Evolutionary conservation across 2,329 filamentous ascomycete genomes (phyloP), one percentile per base, ranked within the genome.

Genomic region (Penicillium sp.): DNA sequence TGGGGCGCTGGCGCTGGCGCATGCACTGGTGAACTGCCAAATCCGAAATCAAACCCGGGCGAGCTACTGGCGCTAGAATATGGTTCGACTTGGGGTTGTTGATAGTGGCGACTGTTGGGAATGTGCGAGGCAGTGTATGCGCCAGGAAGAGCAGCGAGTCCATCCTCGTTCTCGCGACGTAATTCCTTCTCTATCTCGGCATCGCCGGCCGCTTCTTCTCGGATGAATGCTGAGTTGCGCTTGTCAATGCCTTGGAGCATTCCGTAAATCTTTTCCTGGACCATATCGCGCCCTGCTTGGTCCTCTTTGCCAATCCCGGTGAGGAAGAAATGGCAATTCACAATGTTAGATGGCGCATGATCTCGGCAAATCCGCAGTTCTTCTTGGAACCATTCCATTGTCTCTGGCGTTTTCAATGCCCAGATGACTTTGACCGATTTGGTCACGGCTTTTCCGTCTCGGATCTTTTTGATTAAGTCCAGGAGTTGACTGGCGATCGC

Each of bases 351-450:
- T 1, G 93, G 93, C 9, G 93, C 92, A 46, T 87, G 88, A 73
- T 97, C 91, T 65, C 91, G 85, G 75, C 93, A 96, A 66, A 97
- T 96, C 44, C 92, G 85, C 54, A 97, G 81, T 72, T 97, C 93
- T 75, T 97, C 92, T 61, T 91, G 90, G 81, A 97, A 97, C 93
- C 93, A 97, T 70, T 97, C 91, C 87, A 97, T 91, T 1, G 91
- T 91, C 72, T 97, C 93, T 13, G 94, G 86, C 52, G 90, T 86
- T 75, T 94, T 96, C 62, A 97, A 79, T 5, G 92, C 87, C 93
- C 93, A 97, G n/a, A 97, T 85, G 1, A 97, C 90, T 14, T 94
- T 88, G 5, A 97, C 88, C 60, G 88, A 90, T 71, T 89, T 91
- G 2, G 92, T 97, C 40, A 96, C 91, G 29, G 93, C 92, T 73